Evolutionary conservation across 192 early-diverging fungal species (phyloP).

Genomic region (Entomortierella beljakovae): DNA sequence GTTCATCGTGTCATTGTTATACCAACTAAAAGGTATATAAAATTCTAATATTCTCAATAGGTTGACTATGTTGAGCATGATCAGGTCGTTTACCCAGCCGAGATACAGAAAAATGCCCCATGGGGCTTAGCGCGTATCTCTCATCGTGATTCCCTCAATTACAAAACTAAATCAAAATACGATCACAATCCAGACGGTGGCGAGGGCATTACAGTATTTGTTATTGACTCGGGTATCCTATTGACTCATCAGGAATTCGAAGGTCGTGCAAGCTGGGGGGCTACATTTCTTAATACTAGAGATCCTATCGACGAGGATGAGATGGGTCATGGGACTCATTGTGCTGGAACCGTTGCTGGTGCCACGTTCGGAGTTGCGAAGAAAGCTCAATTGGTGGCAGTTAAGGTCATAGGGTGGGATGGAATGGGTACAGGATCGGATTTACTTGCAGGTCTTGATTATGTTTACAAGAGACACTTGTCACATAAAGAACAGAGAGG

Average conservation of each 20-base stretch:
- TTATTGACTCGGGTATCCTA: conserved; percentile 95
- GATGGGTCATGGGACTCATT: conserved; percentile 90
- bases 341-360: conserved; percentile 89
- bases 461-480: conserved; percentile 47
- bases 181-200: conserved; percentile 77
- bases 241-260: conserved; percentile 89
- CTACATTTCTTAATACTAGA: conserved; percentile 75
- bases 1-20: too few species aligned
- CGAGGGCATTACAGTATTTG: conserved; percentile 87
- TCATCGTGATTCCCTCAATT: conserved; percentile 72
- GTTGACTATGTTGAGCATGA: conserved; percentile 90
- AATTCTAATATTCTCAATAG: conserved; percentile 45
- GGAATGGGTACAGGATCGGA: conserved; percentile 74
- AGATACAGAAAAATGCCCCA: conserved; percentile 79
- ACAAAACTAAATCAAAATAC: conserved; percentile 77
- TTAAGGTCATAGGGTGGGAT: conserved; percentile 91
- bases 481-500: conserved; percentile 56
- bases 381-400: conserved; percentile 82
- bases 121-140: conserved; percentile 91
- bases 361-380: conserved; percentile 90
- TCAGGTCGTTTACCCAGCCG: conserved; percentile 76
- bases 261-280: conserved; percentile 88
- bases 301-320: conserved; percentile 69
- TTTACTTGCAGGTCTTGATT: conserved; percentile 80
- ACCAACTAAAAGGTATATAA: too few species aligned